Base-by-base conservation (phyloP, 306 rosid genomes). In the Rosa chinensis region DNA sequence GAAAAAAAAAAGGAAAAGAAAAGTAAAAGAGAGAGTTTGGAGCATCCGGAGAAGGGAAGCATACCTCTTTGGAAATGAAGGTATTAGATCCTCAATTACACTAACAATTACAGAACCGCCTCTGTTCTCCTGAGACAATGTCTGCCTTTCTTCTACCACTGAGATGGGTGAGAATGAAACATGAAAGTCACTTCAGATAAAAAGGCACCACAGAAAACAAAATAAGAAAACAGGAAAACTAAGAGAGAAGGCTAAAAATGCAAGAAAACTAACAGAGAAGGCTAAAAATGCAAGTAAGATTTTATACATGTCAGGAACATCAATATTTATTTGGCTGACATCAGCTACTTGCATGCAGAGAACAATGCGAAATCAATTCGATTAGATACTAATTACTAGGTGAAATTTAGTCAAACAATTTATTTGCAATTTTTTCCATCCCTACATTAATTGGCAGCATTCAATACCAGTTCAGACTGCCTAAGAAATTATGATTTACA, bases 31-130 rank as follows among this genome's bases (percentile, higher is more conserved):
- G 13, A 53, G 25, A 48, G 37, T 58, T 37, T 23, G 32, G 14
- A 45, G 20, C 23, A 28, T 13, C 53, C 10, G n/a, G 66, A 56
- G 58, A 47, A 66, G 67, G 18, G 73, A 79, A 81, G 74, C 64
- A 82, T 89, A 94, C 97, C 96, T 91, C 59, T 87, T 70, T 40
- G 97, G 81, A 79, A 91, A 80, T 68, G 89, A 81, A 42, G 91
- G 89, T 18, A 90, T 72, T 59, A 90, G 74, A 83, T 90, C 82
- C 78, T 86, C 81, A 79, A 87, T 40, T 23, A 81, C 85, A 79
- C 53, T 84, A 87, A 83, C 73, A 70, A 88, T 52, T 62, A 80
- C 62, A 23, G 77, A 72, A 69, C 77, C 78, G 35, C 76, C 81
- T 49, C 47, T 63, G 20, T 63, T 80, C 64, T 77, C 81, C 77